These are phyloP conservation scores for Leptosphaerulina australis DNA, from an alignment of 2,329 filamentous ascomycete genomes.

Conservation along the genomic window DNA sequence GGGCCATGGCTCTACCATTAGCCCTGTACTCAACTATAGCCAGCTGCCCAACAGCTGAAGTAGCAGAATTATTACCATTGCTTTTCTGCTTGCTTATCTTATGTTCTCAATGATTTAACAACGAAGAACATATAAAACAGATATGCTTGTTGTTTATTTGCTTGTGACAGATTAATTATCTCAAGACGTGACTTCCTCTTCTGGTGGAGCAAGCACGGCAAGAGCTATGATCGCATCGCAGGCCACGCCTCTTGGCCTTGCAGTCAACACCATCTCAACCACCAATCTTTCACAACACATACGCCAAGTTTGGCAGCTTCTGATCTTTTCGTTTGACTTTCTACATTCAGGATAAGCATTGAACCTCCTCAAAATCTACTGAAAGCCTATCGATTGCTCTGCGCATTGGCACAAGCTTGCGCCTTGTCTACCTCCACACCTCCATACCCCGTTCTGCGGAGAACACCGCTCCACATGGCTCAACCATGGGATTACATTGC, in stretches of 20 bases:
- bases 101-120: too few relatives aligned
- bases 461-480: conserved; percentile 47
- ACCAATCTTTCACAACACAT: conserved; percentile 2
- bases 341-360: not conserved
- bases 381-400: not conserved
- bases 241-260: conserved; percentile 16
- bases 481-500: conserved; percentile 97
- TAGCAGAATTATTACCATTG: too few relatives aligned
- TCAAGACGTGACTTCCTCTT: conserved; percentile 12
- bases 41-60: too few relatives aligned
- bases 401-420: conserved; percentile 4
- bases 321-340: not conserved
- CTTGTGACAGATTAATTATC: not conserved
- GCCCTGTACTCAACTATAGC: too few relatives aligned
- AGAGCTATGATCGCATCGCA: conserved; percentile 30
- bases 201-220: conserved; percentile 11
- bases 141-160: not conserved
- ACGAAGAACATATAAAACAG: too few relatives aligned
- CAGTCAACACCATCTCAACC: conserved; percentile 10
- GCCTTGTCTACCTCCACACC: conserved; percentile 8
- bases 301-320: not conserved
- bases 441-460: conserved; percentile 11
- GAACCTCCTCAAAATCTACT: not conserved
- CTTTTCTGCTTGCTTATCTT: not conserved
- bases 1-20: too few relatives aligned